These are phyloP conservation scores for Aleurites moluccanus DNA, from an alignment of 441 rosid genomes.

Conservation along the genomic window DNA sequence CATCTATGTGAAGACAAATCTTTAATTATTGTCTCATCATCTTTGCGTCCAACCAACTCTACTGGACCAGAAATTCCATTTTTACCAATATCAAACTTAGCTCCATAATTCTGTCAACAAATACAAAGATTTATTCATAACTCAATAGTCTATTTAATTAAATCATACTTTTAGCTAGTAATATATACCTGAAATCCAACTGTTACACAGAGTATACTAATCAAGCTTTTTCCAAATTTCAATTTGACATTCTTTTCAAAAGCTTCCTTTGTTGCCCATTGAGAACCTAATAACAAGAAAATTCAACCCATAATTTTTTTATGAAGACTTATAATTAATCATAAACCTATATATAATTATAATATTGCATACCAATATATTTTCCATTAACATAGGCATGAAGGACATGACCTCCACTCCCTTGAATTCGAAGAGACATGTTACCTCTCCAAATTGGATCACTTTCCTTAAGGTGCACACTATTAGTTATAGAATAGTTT, in stretches of 20 bases:
- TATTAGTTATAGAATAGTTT: background rate
- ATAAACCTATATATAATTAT: background rate
- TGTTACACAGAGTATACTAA: constrained; percentile 58
- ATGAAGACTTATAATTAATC: too few species aligned
- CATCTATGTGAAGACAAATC: constrained; percentile 58
- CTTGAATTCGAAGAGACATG: constrained; percentile 49
- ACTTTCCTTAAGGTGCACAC: constrained; percentile 12
- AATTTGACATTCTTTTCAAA: constrained; percentile 40
- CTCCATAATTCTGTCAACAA: constrained; percentile 54
- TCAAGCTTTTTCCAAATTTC: constrained; percentile 42
- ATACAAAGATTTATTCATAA: background rate
- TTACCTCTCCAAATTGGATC: constrained; percentile 26
- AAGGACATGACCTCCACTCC: constrained; percentile 51
- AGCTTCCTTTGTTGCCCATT: constrained; percentile 30
- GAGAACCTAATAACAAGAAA: background rate
- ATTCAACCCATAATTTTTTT: too few species aligned
- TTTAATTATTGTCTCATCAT: constrained; percentile 43
- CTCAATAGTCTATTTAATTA: too few species aligned
- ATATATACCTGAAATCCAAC: constrained; percentile 50
- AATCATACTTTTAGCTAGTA: too few species aligned
- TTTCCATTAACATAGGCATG: constrained; percentile 61
- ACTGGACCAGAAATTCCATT: constrained; percentile 62
- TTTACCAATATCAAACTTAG: constrained; percentile 40
- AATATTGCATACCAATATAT: constrained; percentile 43
- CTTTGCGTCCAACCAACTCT: constrained; percentile 29